Percentiles rank a stretch among this genome's conserved stretches.
Conservation (phyloP, 257 asterid genomes). For the Mentha longifolia region DNA sequence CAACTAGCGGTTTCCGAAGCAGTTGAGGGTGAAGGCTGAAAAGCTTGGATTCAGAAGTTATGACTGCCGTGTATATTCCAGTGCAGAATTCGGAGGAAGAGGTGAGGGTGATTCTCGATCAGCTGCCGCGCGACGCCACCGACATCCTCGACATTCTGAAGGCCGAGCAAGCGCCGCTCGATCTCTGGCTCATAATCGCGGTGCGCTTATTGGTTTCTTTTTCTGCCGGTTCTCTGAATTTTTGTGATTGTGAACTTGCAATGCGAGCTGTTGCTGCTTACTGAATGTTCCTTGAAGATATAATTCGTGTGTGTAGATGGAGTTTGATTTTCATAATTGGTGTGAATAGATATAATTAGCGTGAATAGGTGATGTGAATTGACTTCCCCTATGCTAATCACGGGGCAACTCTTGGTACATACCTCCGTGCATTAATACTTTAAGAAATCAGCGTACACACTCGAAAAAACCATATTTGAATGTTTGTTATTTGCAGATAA, state of each 20-base stretch:
- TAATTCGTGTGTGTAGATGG: neutral
- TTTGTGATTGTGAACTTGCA: neutral
- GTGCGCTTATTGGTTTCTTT: slow-evolving; percentile 40
- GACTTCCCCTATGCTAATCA: neutral
- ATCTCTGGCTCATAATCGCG: slow-evolving; percentile 96
- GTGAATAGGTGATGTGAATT: neutral
- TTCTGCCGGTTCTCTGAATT: neutral
- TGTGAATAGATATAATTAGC: too few relatives aligned
- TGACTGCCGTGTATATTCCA: slow-evolving; percentile 85
- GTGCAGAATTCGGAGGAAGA: slow-evolving; percentile 98
- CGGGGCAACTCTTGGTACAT: neutral
- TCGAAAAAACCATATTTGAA: neutral
- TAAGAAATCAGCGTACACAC: neutral
- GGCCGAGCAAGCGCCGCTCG: slow-evolving; percentile 99
- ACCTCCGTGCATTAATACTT: neutral
- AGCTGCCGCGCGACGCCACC: slow-evolving; percentile 96
- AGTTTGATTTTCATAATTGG: neutral
- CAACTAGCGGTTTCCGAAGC: neutral
- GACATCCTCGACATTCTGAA: slow-evolving; percentile 96
- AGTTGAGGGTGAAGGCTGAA: neutral
- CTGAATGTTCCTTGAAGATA: neutral
- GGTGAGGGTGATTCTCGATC: slow-evolving; percentile 93
- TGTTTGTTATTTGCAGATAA: neutral
- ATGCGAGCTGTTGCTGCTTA: neutral
- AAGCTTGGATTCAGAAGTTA: slow-evolving; percentile 11